These are phyloP conservation scores for Schrenkiella parvula DNA, from an alignment of 345 rosid species.

Conservation along the genomic window DNA sequence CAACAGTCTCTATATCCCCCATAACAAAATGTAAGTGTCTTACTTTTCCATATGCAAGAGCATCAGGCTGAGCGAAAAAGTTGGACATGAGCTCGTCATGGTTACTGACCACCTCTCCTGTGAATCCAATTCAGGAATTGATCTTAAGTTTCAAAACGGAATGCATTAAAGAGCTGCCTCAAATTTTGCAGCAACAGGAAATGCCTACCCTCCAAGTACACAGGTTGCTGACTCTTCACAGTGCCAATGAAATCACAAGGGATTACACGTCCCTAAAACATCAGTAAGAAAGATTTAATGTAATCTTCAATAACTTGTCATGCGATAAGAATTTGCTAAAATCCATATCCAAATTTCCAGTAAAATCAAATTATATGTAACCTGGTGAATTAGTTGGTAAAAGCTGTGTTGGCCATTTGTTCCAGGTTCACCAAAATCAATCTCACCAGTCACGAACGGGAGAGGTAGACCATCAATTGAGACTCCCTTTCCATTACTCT, in stretches of 20 bases:
- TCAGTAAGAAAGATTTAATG: neutral
- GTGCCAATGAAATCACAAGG: conserved; percentile 92
- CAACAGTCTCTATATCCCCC: neutral
- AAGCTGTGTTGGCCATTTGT: conserved; percentile 99
- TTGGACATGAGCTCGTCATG: conserved; percentile 99
- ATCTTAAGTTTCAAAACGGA: neutral
- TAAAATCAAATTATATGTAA: neutral
- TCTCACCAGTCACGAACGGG: conserved; percentile 89
- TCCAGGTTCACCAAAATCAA: conserved; percentile 98
- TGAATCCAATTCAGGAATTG: conserved; percentile 9
- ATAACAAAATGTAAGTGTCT: conserved; percentile 10
- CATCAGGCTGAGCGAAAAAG: conserved; percentile 99
- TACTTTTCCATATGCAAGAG: conserved; percentile 98
- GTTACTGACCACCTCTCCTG: conserved; percentile 91
- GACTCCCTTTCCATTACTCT: conserved; percentile 98
- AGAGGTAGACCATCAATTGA: conserved; percentile 87
- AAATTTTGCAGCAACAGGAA: neutral
- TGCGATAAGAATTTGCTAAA: neutral
- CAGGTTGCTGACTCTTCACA: conserved; percentile 92
- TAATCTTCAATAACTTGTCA: neutral
- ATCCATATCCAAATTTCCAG: neutral
- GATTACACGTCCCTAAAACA: conserved; percentile 77
- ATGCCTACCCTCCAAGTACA: conserved; percentile 67
- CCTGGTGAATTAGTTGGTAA: conserved; percentile 99
- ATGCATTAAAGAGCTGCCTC: neutral